Percentiles rank a stretch among this genome's conserved stretches.
Conservation (phyloP, 2,329 filamentous ascomycete genomes). For the Sporothrix dimorphospora region DNA sequence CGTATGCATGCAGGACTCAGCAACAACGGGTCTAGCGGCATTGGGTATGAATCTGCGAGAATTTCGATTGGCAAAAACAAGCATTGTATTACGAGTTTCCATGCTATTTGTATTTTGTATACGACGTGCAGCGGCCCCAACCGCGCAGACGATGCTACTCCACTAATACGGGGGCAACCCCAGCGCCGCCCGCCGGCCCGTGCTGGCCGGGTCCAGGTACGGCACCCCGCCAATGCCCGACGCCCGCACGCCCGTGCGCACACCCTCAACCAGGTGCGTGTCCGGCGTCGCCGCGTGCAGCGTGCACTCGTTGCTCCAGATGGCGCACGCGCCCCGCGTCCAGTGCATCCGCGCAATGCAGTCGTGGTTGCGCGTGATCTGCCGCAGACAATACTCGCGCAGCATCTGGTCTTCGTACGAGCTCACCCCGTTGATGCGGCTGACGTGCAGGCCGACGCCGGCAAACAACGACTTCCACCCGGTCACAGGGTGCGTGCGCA, state of each 20-base stretch:
- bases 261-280: slow-evolving; percentile 48
- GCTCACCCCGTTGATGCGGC: slow-evolving; percentile 55
- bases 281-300: slow-evolving; percentile 60
- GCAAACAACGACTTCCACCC: slow-evolving; percentile 61
- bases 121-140: no score
- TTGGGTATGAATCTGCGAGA: no score
- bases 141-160: no score
- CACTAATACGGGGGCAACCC: neutral
- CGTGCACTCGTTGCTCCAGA: slow-evolving; percentile 62
- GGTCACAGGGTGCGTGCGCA: slow-evolving; percentile 61
- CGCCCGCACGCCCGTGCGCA: slow-evolving; percentile 53
- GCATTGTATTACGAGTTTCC: no score
- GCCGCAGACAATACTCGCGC: slow-evolving; percentile 53
- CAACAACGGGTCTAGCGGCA: no score
- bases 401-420: slow-evolving; percentile 52
- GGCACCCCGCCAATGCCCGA: slow-evolving; percentile 58
- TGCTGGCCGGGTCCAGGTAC: slow-evolving; percentile 54
- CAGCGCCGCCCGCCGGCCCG: neutral
- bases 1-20: no score
- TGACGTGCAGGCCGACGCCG: slow-evolving; percentile 52
- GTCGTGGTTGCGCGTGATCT: slow-evolving; percentile 59
- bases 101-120: no score
- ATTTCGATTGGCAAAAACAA: no score
- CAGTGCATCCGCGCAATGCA: slow-evolving; percentile 54
- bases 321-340: slow-evolving; percentile 52